phyloP scores from a whole-genome alignment of 1,284 basidiomycete genomes.

The Cryptococcus neoformans region DNA sequence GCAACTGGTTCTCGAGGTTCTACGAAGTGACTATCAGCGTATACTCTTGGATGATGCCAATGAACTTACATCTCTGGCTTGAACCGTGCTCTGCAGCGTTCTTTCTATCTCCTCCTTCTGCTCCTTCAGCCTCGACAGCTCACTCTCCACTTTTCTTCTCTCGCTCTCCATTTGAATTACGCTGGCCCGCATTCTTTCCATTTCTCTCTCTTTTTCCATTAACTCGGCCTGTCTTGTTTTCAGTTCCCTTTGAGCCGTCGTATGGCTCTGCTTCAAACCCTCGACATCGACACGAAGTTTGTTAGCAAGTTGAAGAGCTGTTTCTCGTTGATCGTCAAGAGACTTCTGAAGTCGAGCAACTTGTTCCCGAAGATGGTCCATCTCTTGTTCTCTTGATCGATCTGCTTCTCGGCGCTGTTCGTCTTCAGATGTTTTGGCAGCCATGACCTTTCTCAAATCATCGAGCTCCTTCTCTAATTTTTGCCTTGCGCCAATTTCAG shows the following conservation, averaged over 20 bases:
- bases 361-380: constrained; percentile 68
- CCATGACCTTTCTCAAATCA: constrained; percentile 73
- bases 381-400: constrained; percentile 82
- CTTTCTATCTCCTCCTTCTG: constrained; percentile 69
- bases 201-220: constrained; percentile 55
- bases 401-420: constrained; percentile 77
- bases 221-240: constrained; percentile 55
- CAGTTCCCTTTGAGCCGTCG: constrained; percentile 54
- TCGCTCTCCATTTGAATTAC: constrained; percentile 66
- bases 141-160: constrained; percentile 67
- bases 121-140: constrained; percentile 67
- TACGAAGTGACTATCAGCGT: constrained; percentile 39
- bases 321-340: constrained; percentile 36
- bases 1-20: constrained; percentile 72
- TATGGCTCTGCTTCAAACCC: constrained; percentile 55
- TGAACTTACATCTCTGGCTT: constrained; percentile 65
- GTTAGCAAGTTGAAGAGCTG: constrained; percentile 37
- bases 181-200: constrained; percentile 56
- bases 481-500: constrained; percentile 55
- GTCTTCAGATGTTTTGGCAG: constrained; percentile 82
- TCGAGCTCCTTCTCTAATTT: constrained; percentile 81
- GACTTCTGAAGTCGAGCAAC: constrained; percentile 46
- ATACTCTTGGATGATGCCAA: neutral
- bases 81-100: constrained; percentile 61
- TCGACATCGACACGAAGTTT: constrained; percentile 49